phyloP scores from a whole-genome alignment of 805 yeast species.

The Kockiozyma suomiensis region DNA sequence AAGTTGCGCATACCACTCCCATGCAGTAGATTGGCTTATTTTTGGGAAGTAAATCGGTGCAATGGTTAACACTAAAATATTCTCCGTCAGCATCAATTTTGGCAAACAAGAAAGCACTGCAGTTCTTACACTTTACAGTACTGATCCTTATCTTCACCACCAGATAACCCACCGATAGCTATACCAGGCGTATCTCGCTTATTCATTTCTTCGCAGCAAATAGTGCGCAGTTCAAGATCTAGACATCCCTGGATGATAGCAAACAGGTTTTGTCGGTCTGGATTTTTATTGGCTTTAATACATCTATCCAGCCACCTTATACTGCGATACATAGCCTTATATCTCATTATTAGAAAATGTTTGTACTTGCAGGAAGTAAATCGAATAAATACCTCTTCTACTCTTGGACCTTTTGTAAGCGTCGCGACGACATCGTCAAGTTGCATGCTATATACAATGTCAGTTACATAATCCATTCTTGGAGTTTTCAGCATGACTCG shows the following conservation, averaged over 20 bases:
- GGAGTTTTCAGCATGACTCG: not conserved
- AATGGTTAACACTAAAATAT: slow-evolving; percentile 39
- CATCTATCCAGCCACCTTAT: slow-evolving; percentile 52
- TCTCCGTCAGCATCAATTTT: not conserved
- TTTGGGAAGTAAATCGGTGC: slow-evolving; percentile 48
- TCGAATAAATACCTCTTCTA: slow-evolving; percentile 44
- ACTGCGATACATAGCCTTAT: slow-evolving; percentile 47
- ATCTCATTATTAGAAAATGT: not conserved
- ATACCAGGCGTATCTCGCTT: slow-evolving; percentile 51
- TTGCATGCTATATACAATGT: slow-evolving; percentile 43
- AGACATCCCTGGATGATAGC: slow-evolving; percentile 53
- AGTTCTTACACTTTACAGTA: slow-evolving; percentile 43
- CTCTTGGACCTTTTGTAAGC: slow-evolving; percentile 49
- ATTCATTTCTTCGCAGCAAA: slow-evolving; percentile 49
- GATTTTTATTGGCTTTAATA: slow-evolving; percentile 48
- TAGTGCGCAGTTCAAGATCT: slow-evolving; percentile 44
- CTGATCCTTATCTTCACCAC: slow-evolving; percentile 49
- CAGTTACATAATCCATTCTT: not conserved
- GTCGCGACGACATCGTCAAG: slow-evolving; percentile 51
- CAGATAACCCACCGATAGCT: slow-evolving; percentile 53
- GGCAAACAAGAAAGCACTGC: no score
- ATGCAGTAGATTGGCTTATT: slow-evolving; percentile 50
- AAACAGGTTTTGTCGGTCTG: slow-evolving; percentile 48
- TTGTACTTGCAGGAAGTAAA: no score
- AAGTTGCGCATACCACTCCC: slow-evolving; percentile 43